Evolutionary conservation across 306 rosid genomes (phyloP), one percentile per base, ranked within the genome.

Genomic region (Vachellia collinsii): DNA sequence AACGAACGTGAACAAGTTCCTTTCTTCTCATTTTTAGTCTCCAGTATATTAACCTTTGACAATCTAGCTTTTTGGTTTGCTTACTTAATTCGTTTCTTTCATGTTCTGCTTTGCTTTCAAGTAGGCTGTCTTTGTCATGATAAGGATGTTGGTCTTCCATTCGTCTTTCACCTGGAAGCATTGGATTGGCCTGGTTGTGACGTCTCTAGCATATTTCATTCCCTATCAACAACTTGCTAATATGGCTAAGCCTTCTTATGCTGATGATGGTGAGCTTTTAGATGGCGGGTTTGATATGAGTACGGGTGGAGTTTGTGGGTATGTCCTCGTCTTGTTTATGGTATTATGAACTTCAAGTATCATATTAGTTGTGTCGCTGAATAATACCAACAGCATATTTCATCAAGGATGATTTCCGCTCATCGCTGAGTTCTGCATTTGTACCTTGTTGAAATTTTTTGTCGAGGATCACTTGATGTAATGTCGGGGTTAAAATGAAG

Each of bases 251-350:
- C 97, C 94, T 25, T 20, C 82, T 76, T 91, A 84, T 41, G 79
- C 80, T n/a, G 86, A 88, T 23, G 89, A 90, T 87, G 98, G 97
- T 76, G 97, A 94, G 59, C 98, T 94, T 72, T 72, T 92, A n/a
- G 97, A 94, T 79, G 98, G 98, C 7, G 98, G 98, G 16, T 94
- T 92, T 87, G 97, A 94, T 89, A 92, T 91, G 98, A 81, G 79
- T 41, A 92, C 97, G 0, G 93, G 93, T 86, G 97, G 98, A 59
- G 83, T 94, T 81, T 94, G 98, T 77, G 97, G 97, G 97, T 94
- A 85, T 54, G 92, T 75, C 23, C 69, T 39, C 47, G 16, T 79
- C 50, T 56, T 66, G 41, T 25, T 68, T 13, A 22, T 41, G 42
- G 11, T 38, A 22, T 54, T 29, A 29, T 70, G 48, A 73, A 6